A percentile compares a stretch with the other conserved stretches of the same genome.
Conservation (phyloP, 352 stramenopile species). For the Phytopythium cucurbitacearum region DNA sequence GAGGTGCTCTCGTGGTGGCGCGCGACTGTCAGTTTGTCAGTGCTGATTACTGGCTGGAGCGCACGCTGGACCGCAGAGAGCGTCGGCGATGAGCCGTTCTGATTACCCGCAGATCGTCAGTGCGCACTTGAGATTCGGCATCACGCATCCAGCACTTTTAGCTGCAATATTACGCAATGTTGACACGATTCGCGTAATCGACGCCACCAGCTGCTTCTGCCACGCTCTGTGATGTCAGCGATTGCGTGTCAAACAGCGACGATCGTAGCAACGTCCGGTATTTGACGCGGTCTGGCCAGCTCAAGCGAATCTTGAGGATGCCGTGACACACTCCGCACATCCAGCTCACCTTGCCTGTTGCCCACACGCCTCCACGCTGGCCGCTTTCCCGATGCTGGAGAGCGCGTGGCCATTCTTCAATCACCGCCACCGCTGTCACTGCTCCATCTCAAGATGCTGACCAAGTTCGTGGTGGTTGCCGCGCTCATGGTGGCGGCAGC, state of each 20-base stretch:
- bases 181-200: neutral
- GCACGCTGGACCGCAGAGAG: too few relatives aligned
- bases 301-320: conserved; percentile 1
- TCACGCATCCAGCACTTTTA: too few relatives aligned
- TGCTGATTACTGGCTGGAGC: too few relatives aligned
- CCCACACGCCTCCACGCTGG: too few relatives aligned
- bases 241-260: neutral
- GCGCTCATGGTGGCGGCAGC: neutral
- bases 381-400: neutral
- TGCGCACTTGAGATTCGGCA: too few relatives aligned
- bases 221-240: neutral
- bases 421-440: neutral
- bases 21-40: too few relatives aligned
- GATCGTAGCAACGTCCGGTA: neutral
- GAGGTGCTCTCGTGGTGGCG: too few relatives aligned
- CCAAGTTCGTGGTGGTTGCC: conserved; percentile 9
- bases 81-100: too few relatives aligned
- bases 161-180: neutral
- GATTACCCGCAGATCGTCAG: too few relatives aligned
- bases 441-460: neutral
- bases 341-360: too few relatives aligned
- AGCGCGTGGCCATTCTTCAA: neutral
- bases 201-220: too few relatives aligned
- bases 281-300: neutral
- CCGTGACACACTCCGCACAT: too few relatives aligned